These are phyloP conservation scores for Buddleja alternifolia DNA, from an alignment of 257 asterid genomes.

Conservation along the genomic window DNA sequence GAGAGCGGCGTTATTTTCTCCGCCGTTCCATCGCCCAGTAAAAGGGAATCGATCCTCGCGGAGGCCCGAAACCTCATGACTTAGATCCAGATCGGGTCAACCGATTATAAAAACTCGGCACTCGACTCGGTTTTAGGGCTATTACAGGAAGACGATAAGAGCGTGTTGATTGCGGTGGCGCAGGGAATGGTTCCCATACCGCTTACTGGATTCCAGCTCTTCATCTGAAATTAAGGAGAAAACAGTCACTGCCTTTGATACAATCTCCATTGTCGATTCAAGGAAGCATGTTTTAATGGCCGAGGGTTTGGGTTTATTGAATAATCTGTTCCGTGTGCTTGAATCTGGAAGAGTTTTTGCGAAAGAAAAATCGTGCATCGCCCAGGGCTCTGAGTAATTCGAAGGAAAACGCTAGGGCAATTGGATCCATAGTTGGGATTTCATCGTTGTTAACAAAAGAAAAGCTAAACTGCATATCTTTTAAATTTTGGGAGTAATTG, in stretches of 20 bases:
- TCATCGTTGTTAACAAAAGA: constrained; percentile 66
- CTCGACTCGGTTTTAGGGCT: constrained; percentile 72
- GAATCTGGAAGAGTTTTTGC: constrained; percentile 90
- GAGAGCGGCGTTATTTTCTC: constrained; percentile 54
- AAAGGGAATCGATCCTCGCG: constrained; percentile 58
- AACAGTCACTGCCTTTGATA: constrained; percentile 66
- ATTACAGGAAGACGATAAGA: constrained; percentile 77
- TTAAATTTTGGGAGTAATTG: no score
- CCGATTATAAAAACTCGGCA: constrained; percentile 67
- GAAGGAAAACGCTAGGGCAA: constrained; percentile 88
- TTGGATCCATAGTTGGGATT: constrained; percentile 89
- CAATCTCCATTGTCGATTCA: constrained; percentile 68
- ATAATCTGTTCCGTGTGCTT: constrained; percentile 71
- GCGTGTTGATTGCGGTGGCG: constrained; percentile 70
- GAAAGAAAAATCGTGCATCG: constrained; percentile 75
- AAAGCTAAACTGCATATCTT: no score
- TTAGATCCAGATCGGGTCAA: constrained; percentile 88
- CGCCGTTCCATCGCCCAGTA: constrained; percentile 27
- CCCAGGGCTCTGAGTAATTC: constrained; percentile 63
- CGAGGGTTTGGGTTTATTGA: constrained; percentile 68
- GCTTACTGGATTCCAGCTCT: constrained; percentile 65
- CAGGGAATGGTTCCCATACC: constrained; percentile 83
- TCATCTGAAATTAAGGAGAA: constrained; percentile 78
- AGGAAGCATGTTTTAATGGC: constrained; percentile 60
- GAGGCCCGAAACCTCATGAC: constrained; percentile 74